phyloP scores from a whole-genome alignment of 2,329 filamentous ascomycete genomes.

The Herpomyces periplanetae region DNA sequence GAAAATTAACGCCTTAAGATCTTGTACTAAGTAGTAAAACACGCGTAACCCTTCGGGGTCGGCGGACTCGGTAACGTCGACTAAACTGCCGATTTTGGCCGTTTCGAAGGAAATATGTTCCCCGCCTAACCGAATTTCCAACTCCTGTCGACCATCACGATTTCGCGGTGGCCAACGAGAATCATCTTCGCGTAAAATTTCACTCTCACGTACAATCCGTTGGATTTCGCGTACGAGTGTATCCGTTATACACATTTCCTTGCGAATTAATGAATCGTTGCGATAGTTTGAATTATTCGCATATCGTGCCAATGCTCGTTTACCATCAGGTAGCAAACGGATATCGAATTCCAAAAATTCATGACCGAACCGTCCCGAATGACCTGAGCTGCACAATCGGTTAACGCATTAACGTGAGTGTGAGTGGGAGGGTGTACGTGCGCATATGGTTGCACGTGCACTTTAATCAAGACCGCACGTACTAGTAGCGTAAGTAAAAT shows the following conservation, averaged over 20 bases:
- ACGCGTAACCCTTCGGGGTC: constrained; percentile 84
- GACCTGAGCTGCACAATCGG: constrained; percentile 94
- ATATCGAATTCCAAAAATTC: constrained; percentile 98
- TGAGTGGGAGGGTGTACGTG: too few species aligned
- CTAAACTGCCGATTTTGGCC: constrained; percentile 82
- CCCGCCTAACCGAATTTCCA: constrained; percentile 68
- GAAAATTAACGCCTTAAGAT: constrained; percentile 82
- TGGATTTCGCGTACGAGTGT: constrained; percentile 25
- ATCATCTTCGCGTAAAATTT: constrained; percentile 94
- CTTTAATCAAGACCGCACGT: too few species aligned
- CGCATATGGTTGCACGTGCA: too few species aligned
- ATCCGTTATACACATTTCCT: constrained; percentile 37
- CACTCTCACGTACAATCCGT: constrained; percentile 78
- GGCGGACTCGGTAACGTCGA: constrained; percentile 78
- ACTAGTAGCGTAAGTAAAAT: too few species aligned
- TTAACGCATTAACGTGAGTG: too few species aligned
- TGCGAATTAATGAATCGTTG: constrained; percentile 88
- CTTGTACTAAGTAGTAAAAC: constrained; percentile 94
- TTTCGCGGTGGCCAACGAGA: constrained; percentile 97
- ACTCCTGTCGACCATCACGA: constrained; percentile 81
- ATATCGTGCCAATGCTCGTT: constrained; percentile 72
- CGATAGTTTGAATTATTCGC: constrained; percentile 98
- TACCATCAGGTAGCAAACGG: constrained; percentile 55
- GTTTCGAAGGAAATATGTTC: constrained; percentile 98
- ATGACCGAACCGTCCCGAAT: constrained; percentile 85